phyloP scores from a whole-genome alignment of 305 asterid species.

The Ajuga reptans region DNA sequence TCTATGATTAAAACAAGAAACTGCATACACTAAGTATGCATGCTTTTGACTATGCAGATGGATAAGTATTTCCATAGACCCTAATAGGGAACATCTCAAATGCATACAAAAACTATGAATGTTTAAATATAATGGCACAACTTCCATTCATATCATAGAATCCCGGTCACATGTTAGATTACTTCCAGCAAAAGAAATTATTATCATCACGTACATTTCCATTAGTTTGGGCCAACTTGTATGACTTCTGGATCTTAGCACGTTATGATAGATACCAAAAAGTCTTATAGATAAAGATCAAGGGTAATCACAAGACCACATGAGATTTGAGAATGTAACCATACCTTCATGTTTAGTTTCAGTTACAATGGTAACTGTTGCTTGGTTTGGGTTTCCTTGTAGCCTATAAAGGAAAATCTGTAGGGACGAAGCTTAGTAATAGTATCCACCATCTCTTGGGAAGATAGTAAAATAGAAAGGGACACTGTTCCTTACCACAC shows the following conservation, averaged over 20 bases:
- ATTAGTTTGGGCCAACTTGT: slow-evolving; percentile 11
- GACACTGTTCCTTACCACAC: slow-evolving; percentile 49
- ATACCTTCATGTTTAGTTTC: slow-evolving; percentile 56
- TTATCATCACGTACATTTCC: not conserved
- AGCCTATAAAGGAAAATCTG: slow-evolving; percentile 62
- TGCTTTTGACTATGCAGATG: not conserved
- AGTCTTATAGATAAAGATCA: not conserved
- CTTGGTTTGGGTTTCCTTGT: slow-evolving; percentile 39
- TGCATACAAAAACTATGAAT: not conserved
- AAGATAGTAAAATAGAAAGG: slow-evolving; percentile 18
- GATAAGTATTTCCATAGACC: not conserved
- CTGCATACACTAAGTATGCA: not conserved
- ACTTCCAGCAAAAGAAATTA: slow-evolving; percentile 11
- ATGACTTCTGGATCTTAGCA: slow-evolving; percentile 6
- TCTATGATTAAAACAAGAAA: slow-evolving; percentile 1
- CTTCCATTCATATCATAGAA: not conserved
- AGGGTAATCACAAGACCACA: slow-evolving; percentile 9
- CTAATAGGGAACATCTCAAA: slow-evolving; percentile 9
- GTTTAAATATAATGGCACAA: too few relatives aligned
- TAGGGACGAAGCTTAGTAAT: slow-evolving; percentile 13
- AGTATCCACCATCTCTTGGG: slow-evolving; percentile 5
- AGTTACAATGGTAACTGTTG: slow-evolving; percentile 40
- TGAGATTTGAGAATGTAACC: slow-evolving; percentile 14
- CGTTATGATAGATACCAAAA: not conserved
- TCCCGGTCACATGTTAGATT: not conserved